Percentiles rank a stretch among this genome's conserved stretches.
Conservation (phyloP, 1,284 basidiomycete species). For the Termitomyces sp. region DNA sequence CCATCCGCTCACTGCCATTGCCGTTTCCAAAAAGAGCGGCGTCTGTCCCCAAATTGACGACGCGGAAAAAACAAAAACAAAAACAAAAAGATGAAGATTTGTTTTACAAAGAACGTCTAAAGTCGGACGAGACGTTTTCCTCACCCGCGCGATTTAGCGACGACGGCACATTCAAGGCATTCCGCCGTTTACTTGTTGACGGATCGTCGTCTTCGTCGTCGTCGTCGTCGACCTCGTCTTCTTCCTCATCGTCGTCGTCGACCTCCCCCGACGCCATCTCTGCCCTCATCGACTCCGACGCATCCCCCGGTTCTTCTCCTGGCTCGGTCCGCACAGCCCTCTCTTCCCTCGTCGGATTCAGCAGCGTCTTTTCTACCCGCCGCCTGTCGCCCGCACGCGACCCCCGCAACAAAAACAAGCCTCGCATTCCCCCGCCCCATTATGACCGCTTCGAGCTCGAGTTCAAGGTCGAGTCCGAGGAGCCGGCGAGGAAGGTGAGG, state of each 20-base stretch:
- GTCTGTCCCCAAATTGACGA: no score
- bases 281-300: no score
- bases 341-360: not conserved
- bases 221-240: not conserved
- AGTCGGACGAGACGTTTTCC: no score
- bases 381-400: not conserved
- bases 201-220: accelerated
- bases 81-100: no score
- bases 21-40: no score
- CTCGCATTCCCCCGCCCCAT: not conserved
- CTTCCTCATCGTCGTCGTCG: no score
- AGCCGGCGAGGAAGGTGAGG: not conserved
- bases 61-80: no score
- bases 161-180: not conserved
- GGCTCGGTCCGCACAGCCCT: not conserved
- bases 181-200: not conserved
- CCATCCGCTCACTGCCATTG: no score
- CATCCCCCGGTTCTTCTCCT: not conserved
- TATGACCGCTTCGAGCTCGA: not conserved
- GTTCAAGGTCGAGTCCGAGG: no score
- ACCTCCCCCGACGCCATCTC: no score
- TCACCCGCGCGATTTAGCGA: not conserved
- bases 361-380: not conserved
- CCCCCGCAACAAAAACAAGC: not conserved
- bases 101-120: no score